A percentile compares a stretch with the other conserved stretches of the same genome.
These are phyloP conservation scores for Lepiota venenata DNA, from an alignment of 768 basidiomycete species.

Conservation along the genomic window DNA sequence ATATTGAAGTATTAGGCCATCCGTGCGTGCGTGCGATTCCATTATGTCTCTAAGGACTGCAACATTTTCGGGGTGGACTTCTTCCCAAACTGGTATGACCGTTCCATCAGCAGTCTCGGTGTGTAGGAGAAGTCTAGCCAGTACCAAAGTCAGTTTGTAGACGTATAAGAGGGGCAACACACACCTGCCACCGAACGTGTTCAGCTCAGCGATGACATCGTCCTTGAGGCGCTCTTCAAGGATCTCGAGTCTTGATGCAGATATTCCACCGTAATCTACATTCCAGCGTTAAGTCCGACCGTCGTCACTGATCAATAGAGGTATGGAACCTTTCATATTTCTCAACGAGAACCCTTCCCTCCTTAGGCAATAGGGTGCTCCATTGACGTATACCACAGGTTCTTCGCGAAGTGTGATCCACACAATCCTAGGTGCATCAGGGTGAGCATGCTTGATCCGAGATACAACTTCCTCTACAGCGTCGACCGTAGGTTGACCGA, in stretches of 20 bases:
- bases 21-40: constrained; percentile 45
- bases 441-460: constrained; percentile 58
- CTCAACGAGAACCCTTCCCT: constrained; percentile 83
- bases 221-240: constrained; percentile 87
- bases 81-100: constrained; percentile 94
- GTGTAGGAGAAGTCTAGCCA: constrained; percentile 76
- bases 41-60: constrained; percentile 88
- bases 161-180: constrained; percentile 11
- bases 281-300: background rate
- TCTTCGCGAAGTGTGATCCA: constrained; percentile 97
- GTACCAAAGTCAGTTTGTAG: background rate
- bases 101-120: constrained; percentile 85
- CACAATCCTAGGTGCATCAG: constrained; percentile 58
- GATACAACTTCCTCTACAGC: constrained; percentile 80
- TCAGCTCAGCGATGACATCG: constrained; percentile 83
- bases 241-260: constrained; percentile 81
- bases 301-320: background rate
- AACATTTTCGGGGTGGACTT: constrained; percentile 68
- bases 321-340: constrained; percentile 89
- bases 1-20: constrained; percentile 70
- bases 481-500: constrained; percentile 89
- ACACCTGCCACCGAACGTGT: constrained; percentile 79
- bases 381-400: constrained; percentile 90
- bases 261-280: constrained; percentile 92
- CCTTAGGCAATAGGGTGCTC: constrained; percentile 86